phyloP scores from a whole-genome alignment of 768 basidiomycete species.

The Kwoniella pini region DNA sequence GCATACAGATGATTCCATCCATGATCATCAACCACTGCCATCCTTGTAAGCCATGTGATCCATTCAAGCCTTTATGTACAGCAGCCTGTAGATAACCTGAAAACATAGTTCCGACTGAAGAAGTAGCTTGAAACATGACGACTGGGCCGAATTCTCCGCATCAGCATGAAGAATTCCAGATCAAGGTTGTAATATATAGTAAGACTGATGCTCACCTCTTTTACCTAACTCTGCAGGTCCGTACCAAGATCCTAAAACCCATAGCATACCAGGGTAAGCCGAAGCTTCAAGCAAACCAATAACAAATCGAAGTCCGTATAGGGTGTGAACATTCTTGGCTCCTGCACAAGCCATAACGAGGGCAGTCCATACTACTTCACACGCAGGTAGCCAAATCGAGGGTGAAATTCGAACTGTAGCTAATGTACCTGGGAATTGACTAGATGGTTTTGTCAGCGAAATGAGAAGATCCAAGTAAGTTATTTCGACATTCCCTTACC shows the following conservation, averaged over 20 bases:
- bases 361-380: conserved; percentile 19
- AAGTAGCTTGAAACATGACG: conserved; percentile 19
- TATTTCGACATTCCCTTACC: neutral
- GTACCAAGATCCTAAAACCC: conserved; percentile 25
- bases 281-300: conserved; percentile 21
- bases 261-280: conserved; percentile 11
- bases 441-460: neutral
- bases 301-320: conserved; percentile 27
- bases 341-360: conserved; percentile 24
- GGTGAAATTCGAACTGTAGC: conserved; percentile 13
- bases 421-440: conserved; percentile 14
- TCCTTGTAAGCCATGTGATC: conserved; percentile 21
- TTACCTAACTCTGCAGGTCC: conserved; percentile 20
- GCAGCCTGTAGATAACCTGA: conserved; percentile 27
- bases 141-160: too few relatives aligned
- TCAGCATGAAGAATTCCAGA: too few relatives aligned
- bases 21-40: conserved; percentile 33
- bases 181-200: neutral
- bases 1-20: conserved; percentile 29
- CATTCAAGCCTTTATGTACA: conserved; percentile 22
- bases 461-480: neutral
- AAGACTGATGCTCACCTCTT: conserved; percentile 9
- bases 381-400: conserved; percentile 13
- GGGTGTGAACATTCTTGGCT: conserved; percentile 19
- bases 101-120: conserved; percentile 28